Conservation (phyloP, 768 basidiomycete genomes). For the Panaeolus cyanescens region DNA sequence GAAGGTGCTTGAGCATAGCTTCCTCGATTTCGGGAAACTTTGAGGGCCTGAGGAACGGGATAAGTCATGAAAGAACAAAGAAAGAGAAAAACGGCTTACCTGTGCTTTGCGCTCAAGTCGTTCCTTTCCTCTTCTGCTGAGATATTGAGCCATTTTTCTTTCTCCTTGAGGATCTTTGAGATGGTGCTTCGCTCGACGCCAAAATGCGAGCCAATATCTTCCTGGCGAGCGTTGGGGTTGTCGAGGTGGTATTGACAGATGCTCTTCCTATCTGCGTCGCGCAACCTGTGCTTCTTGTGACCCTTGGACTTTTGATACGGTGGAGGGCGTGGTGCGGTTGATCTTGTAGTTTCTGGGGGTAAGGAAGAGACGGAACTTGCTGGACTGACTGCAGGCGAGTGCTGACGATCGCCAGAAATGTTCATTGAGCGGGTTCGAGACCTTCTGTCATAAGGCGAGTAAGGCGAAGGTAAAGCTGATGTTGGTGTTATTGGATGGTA, state of each 20-base stretch:
- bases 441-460: slow-evolving; percentile 40
- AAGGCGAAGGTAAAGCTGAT: slow-evolving; percentile 37
- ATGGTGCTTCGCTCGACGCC: slow-evolving; percentile 91
- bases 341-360: slow-evolving; percentile 37
- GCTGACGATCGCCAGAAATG: slow-evolving; percentile 45
- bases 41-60: slow-evolving; percentile 53
- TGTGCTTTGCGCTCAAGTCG: slow-evolving; percentile 65
- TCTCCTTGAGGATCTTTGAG: slow-evolving; percentile 88
- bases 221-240: slow-evolving; percentile 73
- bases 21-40: slow-evolving; percentile 82
- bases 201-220: slow-evolving; percentile 78
- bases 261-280: slow-evolving; percentile 70
- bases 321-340: slow-evolving; percentile 12
- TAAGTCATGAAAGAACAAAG: slow-evolving; percentile 1
- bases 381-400: slow-evolving; percentile 65
- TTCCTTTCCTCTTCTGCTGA: slow-evolving; percentile 49
- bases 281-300: slow-evolving; percentile 73
- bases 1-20: slow-evolving; percentile 61
- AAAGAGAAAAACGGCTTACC: slow-evolving; percentile 40
- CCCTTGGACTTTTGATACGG: slow-evolving; percentile 28
- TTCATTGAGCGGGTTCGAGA: slow-evolving; percentile 50
- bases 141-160: slow-evolving; percentile 78
- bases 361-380: slow-evolving; percentile 51
- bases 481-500: slow-evolving; percentile 47
- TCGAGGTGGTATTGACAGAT: slow-evolving; percentile 71